A percentile compares a stretch with the other conserved stretches of the same genome.
These are phyloP conservation scores for Nasturtium officinale DNA, from an alignment of 345 rosid species.

Conservation along the genomic window DNA sequence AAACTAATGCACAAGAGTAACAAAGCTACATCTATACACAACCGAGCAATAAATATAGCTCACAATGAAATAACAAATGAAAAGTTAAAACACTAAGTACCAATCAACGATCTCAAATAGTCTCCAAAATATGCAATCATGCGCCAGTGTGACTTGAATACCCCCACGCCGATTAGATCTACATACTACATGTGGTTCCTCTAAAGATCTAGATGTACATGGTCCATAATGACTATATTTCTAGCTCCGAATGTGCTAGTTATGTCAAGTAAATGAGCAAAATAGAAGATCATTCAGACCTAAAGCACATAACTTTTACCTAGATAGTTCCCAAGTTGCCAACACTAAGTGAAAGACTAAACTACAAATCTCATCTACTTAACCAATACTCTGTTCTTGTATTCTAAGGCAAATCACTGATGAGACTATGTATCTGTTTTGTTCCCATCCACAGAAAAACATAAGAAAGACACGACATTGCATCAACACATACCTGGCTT, in stretches of 20 bases:
- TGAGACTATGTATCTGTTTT: background rate
- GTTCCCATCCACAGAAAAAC: background rate
- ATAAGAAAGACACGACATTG: background rate
- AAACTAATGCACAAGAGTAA: slow-evolving; percentile 12
- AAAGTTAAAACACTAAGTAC: background rate
- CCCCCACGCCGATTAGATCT: background rate
- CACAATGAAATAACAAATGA: background rate
- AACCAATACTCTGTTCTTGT: slow-evolving; percentile 11
- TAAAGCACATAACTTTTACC: background rate
- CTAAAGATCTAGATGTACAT: background rate
- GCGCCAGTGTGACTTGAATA: background rate
- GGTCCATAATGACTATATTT: slow-evolving; percentile 3
- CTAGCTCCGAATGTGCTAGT: background rate
- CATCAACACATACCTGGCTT: slow-evolving; percentile 57
- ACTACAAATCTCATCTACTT: background rate
- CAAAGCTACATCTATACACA: background rate
- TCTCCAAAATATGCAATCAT: background rate
- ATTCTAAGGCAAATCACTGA: background rate
- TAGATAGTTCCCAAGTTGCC: background rate
- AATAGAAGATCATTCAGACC: background rate
- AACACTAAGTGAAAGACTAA: background rate
- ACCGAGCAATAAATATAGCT: slow-evolving; percentile 1
- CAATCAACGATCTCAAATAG: background rate
- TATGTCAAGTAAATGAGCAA: slow-evolving; percentile 1
- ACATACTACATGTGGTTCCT: background rate